Evolutionary conservation across 495 filamentous ascomycete genomes (phyloP).

Genomic region (Usnea hakonensis): DNA sequence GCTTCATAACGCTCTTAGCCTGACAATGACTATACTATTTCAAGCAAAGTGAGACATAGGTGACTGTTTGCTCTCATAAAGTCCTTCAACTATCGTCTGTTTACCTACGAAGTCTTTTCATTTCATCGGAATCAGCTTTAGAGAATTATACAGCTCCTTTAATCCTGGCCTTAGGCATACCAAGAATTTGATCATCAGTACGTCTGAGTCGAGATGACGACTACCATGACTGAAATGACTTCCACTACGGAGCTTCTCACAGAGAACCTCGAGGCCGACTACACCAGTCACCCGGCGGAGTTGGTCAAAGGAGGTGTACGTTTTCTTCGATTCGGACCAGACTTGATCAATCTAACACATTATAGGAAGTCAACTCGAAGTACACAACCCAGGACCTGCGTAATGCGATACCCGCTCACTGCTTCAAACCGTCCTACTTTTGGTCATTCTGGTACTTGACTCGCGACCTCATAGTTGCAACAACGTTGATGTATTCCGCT

Average conservation of each 20-base stretch:
- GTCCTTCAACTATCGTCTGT: too few species aligned
- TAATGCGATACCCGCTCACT: conserved; percentile 75
- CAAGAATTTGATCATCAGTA: too few species aligned
- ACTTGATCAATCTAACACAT: not conserved
- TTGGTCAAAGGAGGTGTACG: conserved; percentile 7
- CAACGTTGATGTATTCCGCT: conserved; percentile 10
- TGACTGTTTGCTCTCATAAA: too few species aligned
- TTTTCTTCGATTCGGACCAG: not conserved
- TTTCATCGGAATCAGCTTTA: too few species aligned
- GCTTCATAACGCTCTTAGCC: too few species aligned
- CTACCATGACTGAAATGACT: not conserved
- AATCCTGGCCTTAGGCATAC: too few species aligned
- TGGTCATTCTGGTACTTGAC: conserved; percentile 58
- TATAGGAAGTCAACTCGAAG: conserved; percentile 35
- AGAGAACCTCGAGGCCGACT: not conserved
- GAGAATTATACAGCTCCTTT: too few species aligned
- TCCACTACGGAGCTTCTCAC: not conserved
- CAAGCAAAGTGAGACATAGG: too few species aligned
- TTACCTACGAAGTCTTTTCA: too few species aligned
- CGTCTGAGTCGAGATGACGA: not conserved
- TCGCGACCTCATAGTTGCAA: conserved; percentile 48
- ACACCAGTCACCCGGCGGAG: conserved; percentile 3
- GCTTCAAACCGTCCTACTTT: conserved; percentile 63
- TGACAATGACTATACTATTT: too few species aligned
- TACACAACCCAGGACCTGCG: conserved; percentile 75